A percentile compares a stretch with the other conserved stretches of the same genome.
Evolutionary conservation across 345 rosid species (phyloP).

Genomic region (Clarkia xantiana): DNA sequence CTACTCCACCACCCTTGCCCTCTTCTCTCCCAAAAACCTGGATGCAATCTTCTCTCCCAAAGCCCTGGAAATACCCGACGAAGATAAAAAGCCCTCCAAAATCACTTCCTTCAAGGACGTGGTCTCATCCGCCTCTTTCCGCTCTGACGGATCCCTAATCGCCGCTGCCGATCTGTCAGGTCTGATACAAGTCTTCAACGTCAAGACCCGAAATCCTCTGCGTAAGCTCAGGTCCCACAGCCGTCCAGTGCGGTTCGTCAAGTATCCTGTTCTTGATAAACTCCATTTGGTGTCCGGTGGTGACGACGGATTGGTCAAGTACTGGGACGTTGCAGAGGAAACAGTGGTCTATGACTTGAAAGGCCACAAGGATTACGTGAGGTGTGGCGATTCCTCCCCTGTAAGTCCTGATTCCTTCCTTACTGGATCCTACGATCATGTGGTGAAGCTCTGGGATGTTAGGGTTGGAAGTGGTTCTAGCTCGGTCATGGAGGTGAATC

Average conservation of each 20-base stretch:
- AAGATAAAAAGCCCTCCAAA: no score
- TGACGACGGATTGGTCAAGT: conserved; percentile 78
- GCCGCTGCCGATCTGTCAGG: conserved; percentile 87
- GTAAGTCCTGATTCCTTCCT: conserved; percentile 43
- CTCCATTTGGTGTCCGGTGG: conserved; percentile 85
- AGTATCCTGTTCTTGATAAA: conserved; percentile 66
- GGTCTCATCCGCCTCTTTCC: conserved; percentile 68
- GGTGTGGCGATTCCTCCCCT: conserved; percentile 86
- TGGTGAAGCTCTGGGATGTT: conserved; percentile 82
- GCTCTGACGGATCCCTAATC: conserved; percentile 68
- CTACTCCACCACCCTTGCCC: conserved; percentile 52
- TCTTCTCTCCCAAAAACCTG: conserved; percentile 40
- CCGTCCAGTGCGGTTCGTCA: conserved; percentile 66
- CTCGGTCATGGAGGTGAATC: conserved; percentile 56
- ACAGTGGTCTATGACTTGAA: conserved; percentile 37
- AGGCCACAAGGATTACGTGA: conserved; percentile 86
- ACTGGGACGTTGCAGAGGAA: conserved; percentile 82
- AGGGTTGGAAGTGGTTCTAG: conserved; percentile 36
- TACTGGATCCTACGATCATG: conserved; percentile 90
- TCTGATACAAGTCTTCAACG: conserved; percentile 55
- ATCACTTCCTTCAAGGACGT: conserved; percentile 61
- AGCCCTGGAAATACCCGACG: conserved; percentile 27
- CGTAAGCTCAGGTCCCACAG: conserved; percentile 74
- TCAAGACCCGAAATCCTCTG: conserved; percentile 53
- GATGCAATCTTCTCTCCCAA: conserved; percentile 30